phyloP scores from a whole-genome alignment of 2,329 filamentous ascomycete genomes.

The Alternaria sp. region DNA sequence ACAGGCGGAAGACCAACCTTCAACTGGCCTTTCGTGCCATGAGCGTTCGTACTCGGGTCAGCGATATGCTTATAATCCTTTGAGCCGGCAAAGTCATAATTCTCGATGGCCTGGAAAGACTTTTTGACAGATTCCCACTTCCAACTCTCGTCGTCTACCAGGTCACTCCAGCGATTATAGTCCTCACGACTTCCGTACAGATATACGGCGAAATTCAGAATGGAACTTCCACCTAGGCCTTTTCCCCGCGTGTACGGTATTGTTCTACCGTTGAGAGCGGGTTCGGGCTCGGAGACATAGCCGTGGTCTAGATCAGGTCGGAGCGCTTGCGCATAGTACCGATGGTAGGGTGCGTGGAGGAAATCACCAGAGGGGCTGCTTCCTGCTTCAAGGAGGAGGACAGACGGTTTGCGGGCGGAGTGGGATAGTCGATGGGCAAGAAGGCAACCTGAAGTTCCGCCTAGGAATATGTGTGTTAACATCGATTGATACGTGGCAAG shows the following conservation, averaged over 20 bases:
- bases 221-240: slow-evolving; percentile 57
- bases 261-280: slow-evolving; percentile 47
- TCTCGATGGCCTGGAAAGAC: slow-evolving; percentile 62
- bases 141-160: slow-evolving; percentile 63
- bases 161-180: slow-evolving; percentile 66
- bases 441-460: slow-evolving; percentile 65
- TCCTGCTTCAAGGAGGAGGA: slow-evolving; percentile 69
- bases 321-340: slow-evolving; percentile 55
- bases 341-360: slow-evolving; percentile 57
- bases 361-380: slow-evolving; percentile 55
- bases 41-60: slow-evolving; percentile 51
- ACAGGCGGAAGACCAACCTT: slow-evolving; percentile 55
- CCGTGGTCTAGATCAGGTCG: slow-evolving; percentile 59
- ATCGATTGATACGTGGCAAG: not conserved
- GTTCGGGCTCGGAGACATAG: slow-evolving; percentile 49
- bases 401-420: slow-evolving; percentile 55
- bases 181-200: slow-evolving; percentile 62
- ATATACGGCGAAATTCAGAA: slow-evolving; percentile 53
- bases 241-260: slow-evolving; percentile 56
- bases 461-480: slow-evolving; percentile 39
- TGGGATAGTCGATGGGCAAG: slow-evolving; percentile 61
- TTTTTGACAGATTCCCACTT: slow-evolving; percentile 60
- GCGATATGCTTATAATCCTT: slow-evolving; percentile 54
- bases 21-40: slow-evolving; percentile 52
- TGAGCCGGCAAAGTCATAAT: slow-evolving; percentile 52